Conservation (phyloP, 805 yeast species). For the Ogataea polymorpha region DNA sequence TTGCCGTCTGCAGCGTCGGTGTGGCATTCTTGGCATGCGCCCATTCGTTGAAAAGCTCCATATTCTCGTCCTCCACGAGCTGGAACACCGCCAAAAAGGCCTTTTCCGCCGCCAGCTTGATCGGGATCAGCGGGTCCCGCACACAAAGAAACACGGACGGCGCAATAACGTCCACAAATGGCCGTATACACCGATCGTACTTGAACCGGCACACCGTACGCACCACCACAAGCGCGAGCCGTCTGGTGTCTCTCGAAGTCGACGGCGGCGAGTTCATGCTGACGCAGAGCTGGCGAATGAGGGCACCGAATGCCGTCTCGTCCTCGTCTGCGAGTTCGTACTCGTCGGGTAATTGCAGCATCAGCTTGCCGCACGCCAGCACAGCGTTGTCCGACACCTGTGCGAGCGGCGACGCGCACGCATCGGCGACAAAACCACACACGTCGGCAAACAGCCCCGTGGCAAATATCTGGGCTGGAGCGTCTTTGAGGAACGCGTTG, state of each 20-base stretch:
- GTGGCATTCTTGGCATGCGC: conserved; percentile 40
- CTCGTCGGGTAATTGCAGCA: conserved; percentile 48
- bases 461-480: conserved; percentile 61
- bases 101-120: conserved; percentile 91
- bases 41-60: conserved; percentile 62
- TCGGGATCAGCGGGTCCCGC: conserved; percentile 85
- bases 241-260: conserved; percentile 70
- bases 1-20: conserved; percentile 38
- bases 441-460: conserved; percentile 50
- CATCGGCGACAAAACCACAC: conserved; percentile 44
- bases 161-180: conserved; percentile 53
- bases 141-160: conserved; percentile 79
- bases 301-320: conserved; percentile 38
- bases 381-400: conserved; percentile 73
- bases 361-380: conserved; percentile 76
- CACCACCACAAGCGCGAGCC: conserved; percentile 71
- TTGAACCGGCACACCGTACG: conserved; percentile 72
- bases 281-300: conserved; percentile 52
- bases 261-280: conserved; percentile 52
- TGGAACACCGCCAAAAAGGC: conserved; percentile 72
- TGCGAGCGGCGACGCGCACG: conserved; percentile 40
- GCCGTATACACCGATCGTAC: conserved; percentile 46
- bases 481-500: conserved; percentile 76
- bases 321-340: conserved; percentile 29
- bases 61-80: conserved; percentile 62